Evolutionary conservation across 345 rosid genomes (phyloP), one percentile per base, ranked within the genome.

Genomic region (Lagerstroemia speciosa): DNA sequence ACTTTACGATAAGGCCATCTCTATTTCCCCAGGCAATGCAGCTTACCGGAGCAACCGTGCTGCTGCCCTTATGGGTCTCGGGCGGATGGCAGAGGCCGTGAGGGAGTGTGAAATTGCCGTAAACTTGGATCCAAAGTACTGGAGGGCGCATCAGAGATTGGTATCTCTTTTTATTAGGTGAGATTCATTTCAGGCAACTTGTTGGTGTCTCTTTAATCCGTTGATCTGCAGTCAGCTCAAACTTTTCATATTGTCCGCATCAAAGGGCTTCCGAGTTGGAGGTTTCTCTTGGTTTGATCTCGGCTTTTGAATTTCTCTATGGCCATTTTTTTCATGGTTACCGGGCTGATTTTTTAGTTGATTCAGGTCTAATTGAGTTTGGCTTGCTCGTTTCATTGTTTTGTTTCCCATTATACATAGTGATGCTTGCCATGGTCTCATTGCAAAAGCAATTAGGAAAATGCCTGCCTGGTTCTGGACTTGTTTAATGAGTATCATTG

Each of bases 81-180:
- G 87, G 22, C 78, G 86, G 75, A 37, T 95, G 68, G 86, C 72
- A 0, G 97, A 92, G 76, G 99, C 99, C 0, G 86, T 95, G 58
- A 80, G 66, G 71, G 99, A 88, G 63, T 90, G 98, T 64, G 94
- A 88, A 65, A 85, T 79, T 74, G 97, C 99, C 1, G 83, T 95
- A 55, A 85, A 68, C 65, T 72, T 95, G 87, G 92, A 95, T 78
- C 96, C 96, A 26, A 79, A 73, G 48, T 86, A 81, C 77, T 72
- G 77, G 74, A 90, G 94, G 72, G 98, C 46, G 16, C 98, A 92
- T 76, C 96, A 86, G 71, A 84, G 99, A 63, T 79, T 95, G 79
- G 94, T 81, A 14, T 74, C 90, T 34, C 80, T 95, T 82, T 77
- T 19, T 48, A 48, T 72, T 94, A 86, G 92, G 92, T 79, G 74